Evolutionary conservation across 2,329 filamentous ascomycete species (phyloP).

Genomic region (Fusarium nematophilum): DNA sequence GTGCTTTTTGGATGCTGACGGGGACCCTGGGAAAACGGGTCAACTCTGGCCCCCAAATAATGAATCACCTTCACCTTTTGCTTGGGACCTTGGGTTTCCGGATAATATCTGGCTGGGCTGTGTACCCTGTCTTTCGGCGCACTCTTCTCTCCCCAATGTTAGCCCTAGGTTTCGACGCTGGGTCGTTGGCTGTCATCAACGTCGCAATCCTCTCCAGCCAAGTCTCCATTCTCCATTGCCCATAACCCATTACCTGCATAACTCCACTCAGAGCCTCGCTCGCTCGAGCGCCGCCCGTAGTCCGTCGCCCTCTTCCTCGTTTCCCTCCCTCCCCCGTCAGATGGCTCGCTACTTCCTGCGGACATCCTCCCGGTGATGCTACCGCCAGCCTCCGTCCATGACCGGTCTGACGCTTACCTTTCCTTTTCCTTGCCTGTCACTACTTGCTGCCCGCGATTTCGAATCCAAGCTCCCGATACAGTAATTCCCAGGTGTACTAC

Average conservation of each 20-base stretch:
- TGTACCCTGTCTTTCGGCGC: too few relatives aligned
- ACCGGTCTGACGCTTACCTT: conserved; percentile 28
- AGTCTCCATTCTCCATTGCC: conserved; percentile 19
- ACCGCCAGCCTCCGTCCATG: conserved; percentile 12
- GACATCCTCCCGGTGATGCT: conserved; percentile 23
- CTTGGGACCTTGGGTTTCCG: too few relatives aligned
- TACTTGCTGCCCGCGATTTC: neutral
- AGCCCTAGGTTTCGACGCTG: too few relatives aligned
- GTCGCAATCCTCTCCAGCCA: conserved; percentile 1
- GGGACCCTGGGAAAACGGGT: conserved; percentile 18
- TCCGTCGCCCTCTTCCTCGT: conserved; percentile 19
- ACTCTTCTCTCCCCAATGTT: too few relatives aligned
- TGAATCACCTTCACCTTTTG: too few relatives aligned
- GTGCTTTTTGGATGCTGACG: conserved; percentile 33
- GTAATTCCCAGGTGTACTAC: too few relatives aligned
- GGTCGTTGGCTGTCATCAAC: too few relatives aligned
- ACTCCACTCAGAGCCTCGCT: conserved; percentile 28
- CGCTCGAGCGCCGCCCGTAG: conserved; percentile 17
- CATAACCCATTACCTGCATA: conserved; percentile 38
- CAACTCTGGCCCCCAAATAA: conserved; percentile 10
- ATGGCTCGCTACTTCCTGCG: conserved; percentile 10
- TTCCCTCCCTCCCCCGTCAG: conserved; percentile 14
- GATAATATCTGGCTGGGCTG: too few relatives aligned
- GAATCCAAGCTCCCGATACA: conserved; percentile 1
- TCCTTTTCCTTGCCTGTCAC: too few relatives aligned